Evolutionary conservation across 768 basidiomycete species (phyloP), one percentile per base, ranked within the genome.

Genomic region (Mycena metata): DNA sequence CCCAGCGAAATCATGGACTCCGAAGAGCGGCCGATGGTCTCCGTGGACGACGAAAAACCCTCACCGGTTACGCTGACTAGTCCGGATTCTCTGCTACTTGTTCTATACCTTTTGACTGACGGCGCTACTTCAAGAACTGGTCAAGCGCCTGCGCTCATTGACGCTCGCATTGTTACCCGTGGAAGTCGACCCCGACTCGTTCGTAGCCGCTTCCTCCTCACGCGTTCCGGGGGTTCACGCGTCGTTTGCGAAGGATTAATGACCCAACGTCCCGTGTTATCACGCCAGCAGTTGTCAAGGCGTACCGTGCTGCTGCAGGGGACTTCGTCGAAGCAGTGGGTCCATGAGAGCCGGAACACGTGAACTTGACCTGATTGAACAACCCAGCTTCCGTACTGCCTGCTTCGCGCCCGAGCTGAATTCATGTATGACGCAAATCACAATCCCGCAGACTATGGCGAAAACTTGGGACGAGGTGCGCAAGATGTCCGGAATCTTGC

Each of bases 261-360:
- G 90, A 91, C 39, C 88, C 95, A 0, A 96, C 93, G 0, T 93
- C 91, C 77, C 87, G 94, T 65, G 84, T 96, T 57, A 93, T 97
- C 49, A 96, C 95, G 0, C 91, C 91, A 0, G 83, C 84, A 57
- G 93, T 97, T 50, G 87, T 98, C 65, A 82, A 83, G 45, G 89
- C 95, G 1, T 98, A 91, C 74, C 85, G 83, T 30, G 87, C 86
- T 56, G 91, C 94, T 24, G 96, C 93, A 10, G 96, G 96, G 8
- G 95, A 97, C 79, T 96, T 96, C 76, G 78, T 83, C 19, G 93
- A 96, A 75, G 93, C 94, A 26, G 94, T 96, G 74, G 71, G 90
- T 76, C 30, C 33, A 5, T 19, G 6, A 30, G 30, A 30, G 30
- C 69, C 61, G 30, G 26, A 47, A 39, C 15, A 59, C 45, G 57